Base-by-base conservation (phyloP, 345 rosid species). In the Aquilaria yunnanensis region DNA sequence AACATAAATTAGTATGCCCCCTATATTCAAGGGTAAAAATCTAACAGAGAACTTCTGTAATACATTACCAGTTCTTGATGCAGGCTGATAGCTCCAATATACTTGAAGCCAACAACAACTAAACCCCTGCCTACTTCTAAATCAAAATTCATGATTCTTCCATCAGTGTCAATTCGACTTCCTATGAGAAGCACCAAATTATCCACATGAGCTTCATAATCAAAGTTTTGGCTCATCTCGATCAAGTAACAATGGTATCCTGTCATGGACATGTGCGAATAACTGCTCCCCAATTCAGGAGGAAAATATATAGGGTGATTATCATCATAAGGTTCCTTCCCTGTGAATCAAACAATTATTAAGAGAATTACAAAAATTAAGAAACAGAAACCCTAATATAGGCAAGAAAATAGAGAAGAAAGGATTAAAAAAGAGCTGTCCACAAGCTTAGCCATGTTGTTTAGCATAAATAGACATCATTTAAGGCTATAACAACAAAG, bases 281-380 rank as follows among this genome's bases (percentile, higher is more conserved):
- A 66, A 32, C 56, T 65, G 59, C 72, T 67, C 54, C 78, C 87
- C 57, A 94, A 75, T 66, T 90, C 95, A 52, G 85, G 80, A 6
- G 97, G 99, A 48, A 85, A 80, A 74, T 81, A 94, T 32, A 72
- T 45, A 7, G 92, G 96, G 43, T 86, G 94, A 52, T 86, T 88
- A 41, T 78, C 76, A 64, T 67, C 48, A 67, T 80, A 80, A 0
- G 53, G 54, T 32, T 70, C 72, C 55, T 65, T 79, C 37, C 70
- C 98, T 87, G 76, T 41, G 59, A 48, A 70, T 66, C n/a, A 49
- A 71, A 46, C 47, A 47, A 57, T 0, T 41, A 9, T 32, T 23
- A 53, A 34, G 14, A 48, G 52, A 68, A 14, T 13, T 33, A 37
- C 13, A 61, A 58, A 29, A 32, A 31, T 37, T 32, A 11, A 33